These are phyloP conservation scores for Rhodotorula babjevae DNA, from an alignment of 768 basidiomycete genomes.

Conservation along the genomic window DNA sequence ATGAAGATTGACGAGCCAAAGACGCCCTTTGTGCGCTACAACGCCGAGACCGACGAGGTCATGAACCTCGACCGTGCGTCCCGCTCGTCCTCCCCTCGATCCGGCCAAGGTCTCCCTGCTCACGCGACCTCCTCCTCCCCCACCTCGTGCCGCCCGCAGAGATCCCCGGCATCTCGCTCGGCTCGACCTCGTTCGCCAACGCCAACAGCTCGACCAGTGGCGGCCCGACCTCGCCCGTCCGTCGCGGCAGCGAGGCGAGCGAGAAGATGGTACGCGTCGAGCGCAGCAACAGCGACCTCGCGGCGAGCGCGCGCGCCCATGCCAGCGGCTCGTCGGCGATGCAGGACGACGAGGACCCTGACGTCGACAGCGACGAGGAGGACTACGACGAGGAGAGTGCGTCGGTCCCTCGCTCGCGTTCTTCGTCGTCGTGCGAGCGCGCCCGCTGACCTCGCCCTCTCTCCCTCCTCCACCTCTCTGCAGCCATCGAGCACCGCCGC, in stretches of 20 bases:
- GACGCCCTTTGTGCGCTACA: constrained; percentile 44
- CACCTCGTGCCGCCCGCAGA: constrained; percentile 7
- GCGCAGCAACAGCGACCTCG: constrained; percentile 6
- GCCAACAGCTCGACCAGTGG: not conserved
- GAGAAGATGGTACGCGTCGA: constrained; percentile 41
- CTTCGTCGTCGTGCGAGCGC: too few relatives aligned
- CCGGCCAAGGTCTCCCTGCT: not conserved
- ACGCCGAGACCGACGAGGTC: constrained; percentile 43
- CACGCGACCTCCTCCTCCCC: not conserved
- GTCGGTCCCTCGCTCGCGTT: not conserved
- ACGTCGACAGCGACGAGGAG: constrained; percentile 28
- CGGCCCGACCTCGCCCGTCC: not conserved
- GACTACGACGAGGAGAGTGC: constrained; percentile 34
- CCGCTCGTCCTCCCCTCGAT: not conserved
- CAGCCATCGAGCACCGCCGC: constrained; percentile 36
- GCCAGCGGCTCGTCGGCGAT: not conserved
- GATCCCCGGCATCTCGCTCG: constrained; percentile 44
- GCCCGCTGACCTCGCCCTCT: too few relatives aligned
- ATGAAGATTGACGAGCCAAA: constrained; percentile 45
- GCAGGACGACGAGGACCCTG: not conserved
- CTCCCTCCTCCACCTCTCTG: not conserved
- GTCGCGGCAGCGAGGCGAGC: constrained; percentile 26
- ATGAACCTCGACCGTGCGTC: constrained; percentile 42
- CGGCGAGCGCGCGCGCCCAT: not conserved
- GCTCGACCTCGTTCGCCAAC: constrained; percentile 20